Evolutionary conservation across 202 grass and related monocot genomes (phyloP), one percentile per base, ranked within the genome.

Genomic region (Thinopyrum obtusiflorum): DNA sequence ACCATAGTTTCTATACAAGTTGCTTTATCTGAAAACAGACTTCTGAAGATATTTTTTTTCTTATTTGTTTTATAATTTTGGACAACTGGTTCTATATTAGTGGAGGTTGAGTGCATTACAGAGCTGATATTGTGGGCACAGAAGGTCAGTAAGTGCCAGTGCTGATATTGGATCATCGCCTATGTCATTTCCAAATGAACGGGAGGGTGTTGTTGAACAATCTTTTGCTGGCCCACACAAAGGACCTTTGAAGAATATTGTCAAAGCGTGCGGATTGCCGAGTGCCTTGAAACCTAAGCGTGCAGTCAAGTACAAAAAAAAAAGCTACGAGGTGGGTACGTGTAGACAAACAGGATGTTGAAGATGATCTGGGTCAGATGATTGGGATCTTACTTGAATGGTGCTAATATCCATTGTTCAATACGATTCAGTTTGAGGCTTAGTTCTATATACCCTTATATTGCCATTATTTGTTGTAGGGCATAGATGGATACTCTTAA

Each of bases 111-210:
- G 9, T 40, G 39, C 39, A 11, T 40, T 40, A 40, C 39, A 40
- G 39, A 40, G 39, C 7, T n/a, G n/a, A n/a, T n/a, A 18, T 51
- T 51, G 69, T 87, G 89, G 85, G 61, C 87, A 89, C 44, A 91
- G 80, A 62, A 94, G 91, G 73, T 77, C 80, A 77, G 86, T 88
- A 68, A 98, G 96, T 82, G 93, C 88, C 36, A 90, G 51, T 92
- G 91, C 89, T 82, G 89, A 89, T 78, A 91, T 95, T 61, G 88
- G 90, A 60, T 78, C 82, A 6, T 98, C 88, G 40, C 40, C 40
- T 12, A 88, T 98, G 26, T 86, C 73, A 39, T 83, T 92, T 69
- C 87, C 86, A 17, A 88, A 86, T 89, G 92, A 97, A 73, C 80
- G 61, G 39, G 89, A 91, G 40, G 88, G 46, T 37, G 75, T 69